Evolutionary conservation across 2,329 filamentous ascomycete species (phyloP).

Genomic region (Fusarium sarcochroum): DNA sequence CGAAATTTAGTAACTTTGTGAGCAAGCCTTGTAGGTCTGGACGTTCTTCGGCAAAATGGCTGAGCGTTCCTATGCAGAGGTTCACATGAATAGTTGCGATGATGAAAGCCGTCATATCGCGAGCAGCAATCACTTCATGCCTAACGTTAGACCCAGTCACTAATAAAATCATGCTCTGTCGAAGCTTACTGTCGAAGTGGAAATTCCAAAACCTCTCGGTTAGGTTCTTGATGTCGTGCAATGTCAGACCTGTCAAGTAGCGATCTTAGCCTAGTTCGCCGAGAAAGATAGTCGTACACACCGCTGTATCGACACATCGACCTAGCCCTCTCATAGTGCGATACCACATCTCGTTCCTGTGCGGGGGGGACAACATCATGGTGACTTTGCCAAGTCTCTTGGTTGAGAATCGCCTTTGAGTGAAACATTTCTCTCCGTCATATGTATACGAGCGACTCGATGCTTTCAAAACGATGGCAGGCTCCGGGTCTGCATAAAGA

Average conservation of each 20-base stretch:
- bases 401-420: no score
- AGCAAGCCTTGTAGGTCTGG: not conserved
- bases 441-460: no score
- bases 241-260: not conserved
- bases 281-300: not conserved
- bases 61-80: conserved; percentile 14
- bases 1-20: not conserved
- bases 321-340: no score
- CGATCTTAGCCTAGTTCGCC: conserved; percentile 2
- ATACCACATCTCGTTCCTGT: no score
- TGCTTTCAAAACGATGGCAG: no score
- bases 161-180: no score
- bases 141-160: no score
- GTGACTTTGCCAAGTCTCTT: no score
- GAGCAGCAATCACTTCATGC: no score
- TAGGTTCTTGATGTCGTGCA: not conserved
- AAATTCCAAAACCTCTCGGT: conserved; percentile 9
- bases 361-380: no score
- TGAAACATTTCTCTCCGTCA: no score
- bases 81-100: conserved; percentile 7
- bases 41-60: not conserved
- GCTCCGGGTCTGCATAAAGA: no score
- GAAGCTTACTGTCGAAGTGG: conserved; percentile 2
- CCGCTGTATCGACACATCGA: conserved; percentile 1
- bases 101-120: conserved; percentile 5